Base-by-base conservation (phyloP, 106 monocot genomes). In the Dendrobium huoshanense region DNA sequence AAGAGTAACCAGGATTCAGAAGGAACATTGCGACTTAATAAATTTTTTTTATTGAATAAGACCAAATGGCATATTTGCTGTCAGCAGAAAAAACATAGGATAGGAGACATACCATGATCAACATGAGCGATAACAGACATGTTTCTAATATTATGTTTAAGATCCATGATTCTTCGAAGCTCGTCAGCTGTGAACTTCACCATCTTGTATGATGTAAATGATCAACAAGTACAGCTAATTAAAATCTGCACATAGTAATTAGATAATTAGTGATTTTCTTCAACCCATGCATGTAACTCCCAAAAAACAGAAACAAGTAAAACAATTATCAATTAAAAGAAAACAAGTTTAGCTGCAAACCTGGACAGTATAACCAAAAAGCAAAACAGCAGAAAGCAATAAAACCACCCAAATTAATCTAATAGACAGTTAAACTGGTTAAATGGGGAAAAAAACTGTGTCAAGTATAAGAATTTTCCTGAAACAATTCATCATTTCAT, bases 61-160 rank as follows among this genome's bases (percentile, higher is more conserved):
- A 25, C 25, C 7, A 7, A 65, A 25, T 64, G 24, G 25, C 24
- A 25, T 5, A 6, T 25, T 65, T 4, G 24, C 25, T 25, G 24
- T 65, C 9, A 65, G 25, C 64, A 65, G n/a, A 25, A 65, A 61
- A 65, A 65, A 24, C 24, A 37, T 37, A 37, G 37, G 37, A 59
- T 2, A 65, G 20, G 22, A n/a, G 13, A 10, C 76, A 7, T 85
- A 88, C 88, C 88, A 78, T 88, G 88, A 82, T 85, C 88, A 48
- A 88, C 88, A 82, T 88, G 88, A 20, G 88, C 88, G 65, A 89
- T 89, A 42, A 89, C 86, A 45, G 88, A 86, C 86, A 89, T 85
- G 72, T 89, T 89, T 18, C 87, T 55, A 73, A 89, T 89, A 58
- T 89, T 89, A 79, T 89, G 84, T 56, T 89, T 89, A 82, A 82